Percentiles rank a stretch among this genome's conserved stretches.
Conservation (phyloP, 2,329 filamentous ascomycete genomes). For the Aspergillus novoparasiticus region DNA sequence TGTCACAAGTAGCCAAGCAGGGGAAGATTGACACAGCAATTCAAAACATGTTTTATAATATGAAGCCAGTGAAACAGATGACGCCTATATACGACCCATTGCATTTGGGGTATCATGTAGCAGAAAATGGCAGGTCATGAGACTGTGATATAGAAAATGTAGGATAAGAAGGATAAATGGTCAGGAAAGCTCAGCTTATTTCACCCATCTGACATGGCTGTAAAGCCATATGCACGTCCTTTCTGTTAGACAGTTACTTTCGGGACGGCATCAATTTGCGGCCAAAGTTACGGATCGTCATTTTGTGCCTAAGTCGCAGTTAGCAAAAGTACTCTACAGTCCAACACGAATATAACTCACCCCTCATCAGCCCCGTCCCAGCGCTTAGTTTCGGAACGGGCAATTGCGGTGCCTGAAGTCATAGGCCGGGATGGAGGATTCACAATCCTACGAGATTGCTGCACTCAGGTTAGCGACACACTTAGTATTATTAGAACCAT, state of each 20-base stretch:
- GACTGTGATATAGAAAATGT: conserved; percentile 7
- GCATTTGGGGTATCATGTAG: conserved; percentile 26
- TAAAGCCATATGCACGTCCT: not conserved
- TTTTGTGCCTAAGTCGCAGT: conserved; percentile 29
- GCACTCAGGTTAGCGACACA: conserved; percentile 18
- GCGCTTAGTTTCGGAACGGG: conserved; percentile 26
- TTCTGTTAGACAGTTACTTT: conserved; percentile 13
- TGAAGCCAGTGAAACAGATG: conserved; percentile 15
- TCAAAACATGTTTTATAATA: conserved; percentile 7
- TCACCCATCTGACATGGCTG: not conserved
- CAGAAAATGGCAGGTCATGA: conserved; percentile 19
- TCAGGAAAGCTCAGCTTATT: not conserved
- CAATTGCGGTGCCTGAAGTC: conserved; percentile 31
- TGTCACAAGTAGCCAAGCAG: not conserved
- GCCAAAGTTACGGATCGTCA: conserved; percentile 39
- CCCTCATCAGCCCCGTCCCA: conserved; percentile 35
- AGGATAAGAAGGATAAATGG: conserved; percentile 1
- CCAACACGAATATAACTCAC: conserved; percentile 23
- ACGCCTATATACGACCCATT: conserved; percentile 30
- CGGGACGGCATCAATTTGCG: conserved; percentile 38
- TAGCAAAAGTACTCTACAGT: not conserved
- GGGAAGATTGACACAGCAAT: not conserved
- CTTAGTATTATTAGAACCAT: not conserved
- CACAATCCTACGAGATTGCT: conserved; percentile 39
- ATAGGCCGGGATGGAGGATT: conserved; percentile 34